Percentiles rank a stretch among this genome's conserved stretches.
phyloP scores from a whole-genome alignment of 352 stramenopile genomes.

The Bremia lactucae region DNA sequence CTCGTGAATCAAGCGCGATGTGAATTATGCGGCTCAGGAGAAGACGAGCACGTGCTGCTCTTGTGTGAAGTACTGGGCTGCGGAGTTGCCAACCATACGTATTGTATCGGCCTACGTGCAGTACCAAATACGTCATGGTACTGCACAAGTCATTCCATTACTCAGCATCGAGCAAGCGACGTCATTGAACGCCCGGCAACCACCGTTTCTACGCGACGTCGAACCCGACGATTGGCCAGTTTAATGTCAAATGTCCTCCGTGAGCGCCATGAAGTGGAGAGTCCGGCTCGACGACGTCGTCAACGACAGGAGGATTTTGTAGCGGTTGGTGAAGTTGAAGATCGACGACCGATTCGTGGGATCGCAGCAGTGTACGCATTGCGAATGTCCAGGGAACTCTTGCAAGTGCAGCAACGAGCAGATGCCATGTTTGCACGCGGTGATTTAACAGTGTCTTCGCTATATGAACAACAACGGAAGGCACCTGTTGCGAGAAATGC shows the following conservation, averaged over 20 bases:
- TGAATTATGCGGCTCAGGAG: conserved; percentile 54
- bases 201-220: conserved; percentile 49
- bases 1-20: conserved; percentile 67
- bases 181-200: conserved; percentile 39
- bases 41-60: conserved; percentile 73
- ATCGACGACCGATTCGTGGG: conserved; percentile 39
- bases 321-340: conserved; percentile 17
- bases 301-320: conserved; percentile 17
- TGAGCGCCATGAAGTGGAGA: conserved; percentile 5
- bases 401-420: conserved; percentile 53
- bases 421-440: conserved; percentile 67
- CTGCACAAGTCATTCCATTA: conserved; percentile 36
- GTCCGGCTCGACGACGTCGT: conserved; percentile 11
- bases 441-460: conserved; percentile 32
- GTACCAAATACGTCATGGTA: conserved; percentile 66
- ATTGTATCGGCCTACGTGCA: conserved; percentile 48
- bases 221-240: conserved; percentile 47
- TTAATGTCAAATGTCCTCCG: conserved; percentile 67
- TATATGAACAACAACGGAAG: conserved; percentile 25
- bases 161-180: conserved; percentile 37
- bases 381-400: conserved; percentile 70
- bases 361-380: conserved; percentile 55
- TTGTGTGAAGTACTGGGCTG: conserved; percentile 65
- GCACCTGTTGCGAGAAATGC: too few relatives aligned
- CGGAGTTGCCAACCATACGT: conserved; percentile 56